Percentiles rank a stretch among this genome's conserved stretches.
These are phyloP conservation scores for Salix arbutifolia DNA, from an alignment of 345 rosid genomes.

Conservation along the genomic window DNA sequence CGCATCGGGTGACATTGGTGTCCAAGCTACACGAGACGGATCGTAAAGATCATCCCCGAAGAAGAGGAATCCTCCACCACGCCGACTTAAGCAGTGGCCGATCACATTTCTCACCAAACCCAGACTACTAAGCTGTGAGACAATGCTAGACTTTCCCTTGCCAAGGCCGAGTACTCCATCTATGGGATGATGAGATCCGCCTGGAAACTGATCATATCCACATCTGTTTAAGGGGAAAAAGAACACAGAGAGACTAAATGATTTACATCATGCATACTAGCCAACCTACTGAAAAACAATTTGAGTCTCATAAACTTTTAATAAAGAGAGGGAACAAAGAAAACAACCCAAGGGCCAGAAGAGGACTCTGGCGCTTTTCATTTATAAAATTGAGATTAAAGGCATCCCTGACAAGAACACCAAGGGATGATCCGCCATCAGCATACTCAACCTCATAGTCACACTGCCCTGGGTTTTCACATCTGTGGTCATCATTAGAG, in stretches of 20 bases:
- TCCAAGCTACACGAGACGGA: slow-evolving; percentile 65
- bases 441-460: slow-evolving; percentile 91
- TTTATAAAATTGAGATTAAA: slow-evolving; percentile 60
- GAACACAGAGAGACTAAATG: neutral
- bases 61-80: slow-evolving; percentile 89
- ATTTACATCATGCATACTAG: neutral
- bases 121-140: slow-evolving; percentile 69
- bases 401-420: slow-evolving; percentile 76
- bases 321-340: neutral
- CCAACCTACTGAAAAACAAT: neutral
- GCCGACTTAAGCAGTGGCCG: slow-evolving; percentile 79
- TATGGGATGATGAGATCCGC: slow-evolving; percentile 61
- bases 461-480: slow-evolving; percentile 64
- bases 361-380: slow-evolving; percentile 51
- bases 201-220: slow-evolving; percentile 78
- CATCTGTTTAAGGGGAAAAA: slow-evolving; percentile 41
- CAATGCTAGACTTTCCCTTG: slow-evolving; percentile 69
- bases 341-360: slow-evolving; percentile 70
- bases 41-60: slow-evolving; percentile 76
- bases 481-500: slow-evolving; percentile 41
- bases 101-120: slow-evolving; percentile 63
- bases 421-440: slow-evolving; percentile 88
- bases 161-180: slow-evolving; percentile 98
- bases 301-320: neutral
- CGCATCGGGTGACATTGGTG: slow-evolving; percentile 64